phyloP scores from a whole-genome alignment of 2,329 filamentous ascomycete species.

The Monosporascus sp. region DNA sequence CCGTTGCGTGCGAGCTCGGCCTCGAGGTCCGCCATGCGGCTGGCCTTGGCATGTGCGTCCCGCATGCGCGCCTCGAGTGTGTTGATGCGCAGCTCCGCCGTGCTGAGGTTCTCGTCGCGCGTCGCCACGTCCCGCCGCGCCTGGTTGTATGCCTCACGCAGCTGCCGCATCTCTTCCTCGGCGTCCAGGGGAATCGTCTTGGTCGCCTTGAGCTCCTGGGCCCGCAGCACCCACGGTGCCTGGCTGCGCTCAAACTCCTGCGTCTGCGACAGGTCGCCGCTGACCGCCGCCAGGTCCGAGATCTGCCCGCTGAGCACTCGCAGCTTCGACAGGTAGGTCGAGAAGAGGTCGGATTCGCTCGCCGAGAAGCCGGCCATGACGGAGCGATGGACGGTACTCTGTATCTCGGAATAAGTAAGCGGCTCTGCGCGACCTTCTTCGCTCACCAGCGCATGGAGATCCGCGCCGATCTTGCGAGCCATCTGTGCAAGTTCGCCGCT shows the following conservation, averaged over 20 bases:
- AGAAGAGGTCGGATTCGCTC: slow-evolving; percentile 64
- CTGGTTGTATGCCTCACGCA: slow-evolving; percentile 77
- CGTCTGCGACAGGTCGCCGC: slow-evolving; percentile 65
- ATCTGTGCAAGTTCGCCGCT: slow-evolving; percentile 62
- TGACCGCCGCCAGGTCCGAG: slow-evolving; percentile 64
- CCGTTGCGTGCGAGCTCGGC: slow-evolving; percentile 49
- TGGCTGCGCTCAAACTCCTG: slow-evolving; percentile 72
- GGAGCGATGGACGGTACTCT: slow-evolving; percentile 55
- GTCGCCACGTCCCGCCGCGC: slow-evolving; percentile 66
- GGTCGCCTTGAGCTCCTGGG: slow-evolving; percentile 74
- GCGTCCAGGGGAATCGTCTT: slow-evolving; percentile 77
- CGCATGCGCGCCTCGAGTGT: slow-evolving; percentile 83
- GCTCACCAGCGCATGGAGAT: slow-evolving; percentile 59
- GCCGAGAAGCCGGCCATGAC: slow-evolving; percentile 46
- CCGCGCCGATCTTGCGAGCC: slow-evolving; percentile 60
- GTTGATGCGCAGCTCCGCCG: slow-evolving; percentile 86
- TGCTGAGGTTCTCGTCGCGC: slow-evolving; percentile 78
- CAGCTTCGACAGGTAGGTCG: slow-evolving; percentile 62
- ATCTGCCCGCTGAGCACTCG: slow-evolving; percentile 59
- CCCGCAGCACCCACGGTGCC: slow-evolving; percentile 78
- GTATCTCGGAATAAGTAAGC: slow-evolving; percentile 61
- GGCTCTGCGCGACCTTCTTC: slow-evolving; percentile 68
- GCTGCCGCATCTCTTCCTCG: slow-evolving; percentile 74
- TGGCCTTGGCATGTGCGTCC: slow-evolving; percentile 73
- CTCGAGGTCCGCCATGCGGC: slow-evolving; percentile 62